Evolutionary conservation across 306 rosid species (phyloP).

Genomic region (Begonia masoniana): DNA sequence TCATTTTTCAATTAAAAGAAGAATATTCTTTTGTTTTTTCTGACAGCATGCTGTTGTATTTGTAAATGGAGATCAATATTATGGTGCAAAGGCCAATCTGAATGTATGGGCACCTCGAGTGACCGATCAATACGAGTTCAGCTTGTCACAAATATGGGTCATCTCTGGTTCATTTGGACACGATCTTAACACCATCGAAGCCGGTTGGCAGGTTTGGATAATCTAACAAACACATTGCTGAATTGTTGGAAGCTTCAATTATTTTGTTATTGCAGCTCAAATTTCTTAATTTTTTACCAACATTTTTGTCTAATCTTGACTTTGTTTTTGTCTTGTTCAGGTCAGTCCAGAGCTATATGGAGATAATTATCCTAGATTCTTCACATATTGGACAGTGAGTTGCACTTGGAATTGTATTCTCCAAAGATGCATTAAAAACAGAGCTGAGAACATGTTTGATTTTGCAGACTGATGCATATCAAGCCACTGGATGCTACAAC

Average conservation of each 20-base stretch:
- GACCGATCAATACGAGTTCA: slow-evolving; percentile 48
- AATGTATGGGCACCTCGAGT: slow-evolving; percentile 66
- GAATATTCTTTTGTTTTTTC: background rate
- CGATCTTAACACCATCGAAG: slow-evolving; percentile 69
- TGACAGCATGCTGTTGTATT: slow-evolving; percentile 94
- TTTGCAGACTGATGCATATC: slow-evolving; percentile 59
- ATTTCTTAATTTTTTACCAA: too few species aligned
- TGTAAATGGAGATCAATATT: slow-evolving; percentile 78
- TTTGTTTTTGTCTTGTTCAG: slow-evolving; percentile 19
- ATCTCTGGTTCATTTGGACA: slow-evolving; percentile 64
- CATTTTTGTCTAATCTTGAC: background rate
- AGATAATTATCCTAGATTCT: slow-evolving; percentile 62
- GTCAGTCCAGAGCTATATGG: slow-evolving; percentile 68
- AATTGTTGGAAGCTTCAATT: background rate
- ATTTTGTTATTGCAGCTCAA: background rate
- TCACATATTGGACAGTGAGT: slow-evolving; percentile 73
- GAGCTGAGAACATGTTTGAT: background rate
- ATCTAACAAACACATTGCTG: background rate
- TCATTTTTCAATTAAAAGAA: too few species aligned
- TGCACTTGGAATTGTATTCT: background rate
- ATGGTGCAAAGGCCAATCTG: slow-evolving; percentile 59
- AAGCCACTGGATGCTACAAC: slow-evolving; percentile 72
- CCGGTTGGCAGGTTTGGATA: slow-evolving; percentile 72
- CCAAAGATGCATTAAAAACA: background rate
- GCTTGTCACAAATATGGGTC: slow-evolving; percentile 75